These are phyloP conservation scores for Flaveria ramosissima DNA, from an alignment of 129 eudicot species.

Conservation along the genomic window DNA sequence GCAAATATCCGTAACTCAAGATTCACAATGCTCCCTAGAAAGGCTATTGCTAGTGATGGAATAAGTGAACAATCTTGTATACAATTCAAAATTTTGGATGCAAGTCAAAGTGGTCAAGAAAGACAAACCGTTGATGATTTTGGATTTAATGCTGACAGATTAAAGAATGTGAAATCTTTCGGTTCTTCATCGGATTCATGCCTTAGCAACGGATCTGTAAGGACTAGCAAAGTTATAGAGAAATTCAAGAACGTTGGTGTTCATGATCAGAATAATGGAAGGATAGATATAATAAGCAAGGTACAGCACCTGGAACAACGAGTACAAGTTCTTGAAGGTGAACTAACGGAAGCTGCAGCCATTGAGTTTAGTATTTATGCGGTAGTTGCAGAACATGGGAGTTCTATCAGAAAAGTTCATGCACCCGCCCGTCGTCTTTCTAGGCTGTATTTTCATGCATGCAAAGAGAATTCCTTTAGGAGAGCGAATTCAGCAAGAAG, in stretches of 20 bases:
- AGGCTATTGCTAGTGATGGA: slow-evolving; percentile 27
- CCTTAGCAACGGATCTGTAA: slow-evolving; percentile 47
- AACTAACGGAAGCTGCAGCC: slow-evolving; percentile 89
- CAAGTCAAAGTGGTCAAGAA: slow-evolving; percentile 21
- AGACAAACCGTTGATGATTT: slow-evolving; percentile 14
- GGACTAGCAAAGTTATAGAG: slow-evolving; percentile 30
- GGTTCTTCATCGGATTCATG: slow-evolving; percentile 57
- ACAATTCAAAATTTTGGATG: background rate
- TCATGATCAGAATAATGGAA: slow-evolving; percentile 31
- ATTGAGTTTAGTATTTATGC: slow-evolving; percentile 77
- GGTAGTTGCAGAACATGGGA: slow-evolving; percentile 88
- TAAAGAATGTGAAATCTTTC: slow-evolving; percentile 49
- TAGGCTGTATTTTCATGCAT: slow-evolving; percentile 75
- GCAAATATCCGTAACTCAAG: slow-evolving; percentile 33
- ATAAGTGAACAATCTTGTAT: slow-evolving; percentile 27
- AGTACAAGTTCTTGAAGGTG: slow-evolving; percentile 65
- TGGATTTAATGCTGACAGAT: slow-evolving; percentile 36
- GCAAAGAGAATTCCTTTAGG: slow-evolving; percentile 52
- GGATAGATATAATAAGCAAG: slow-evolving; percentile 44
- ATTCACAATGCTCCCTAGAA: slow-evolving; percentile 38
- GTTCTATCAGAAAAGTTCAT: slow-evolving; percentile 77
- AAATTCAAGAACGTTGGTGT: slow-evolving; percentile 31
- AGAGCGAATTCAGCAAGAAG: slow-evolving; percentile 60
- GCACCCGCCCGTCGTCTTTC: slow-evolving; percentile 95
- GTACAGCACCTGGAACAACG: slow-evolving; percentile 58